These are phyloP conservation scores for Trichoderma gamsii DNA, from an alignment of 495 filamentous ascomycete genomes.

Conservation along the genomic window DNA sequence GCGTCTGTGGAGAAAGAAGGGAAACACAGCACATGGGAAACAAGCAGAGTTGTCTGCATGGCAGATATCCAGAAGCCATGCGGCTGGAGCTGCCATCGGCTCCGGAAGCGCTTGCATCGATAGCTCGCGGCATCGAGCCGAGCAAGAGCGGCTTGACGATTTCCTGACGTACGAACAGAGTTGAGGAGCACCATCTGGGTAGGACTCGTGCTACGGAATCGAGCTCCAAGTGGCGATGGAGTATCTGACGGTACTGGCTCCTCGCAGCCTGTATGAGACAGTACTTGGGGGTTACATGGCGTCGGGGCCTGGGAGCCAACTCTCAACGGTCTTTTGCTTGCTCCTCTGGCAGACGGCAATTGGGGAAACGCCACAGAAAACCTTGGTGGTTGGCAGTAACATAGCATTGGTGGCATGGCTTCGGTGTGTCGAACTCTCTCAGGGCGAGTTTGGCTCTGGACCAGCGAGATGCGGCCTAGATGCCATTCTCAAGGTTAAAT, in stretches of 20 bases:
- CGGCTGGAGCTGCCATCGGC: background rate
- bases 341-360: background rate
- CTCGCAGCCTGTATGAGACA: background rate
- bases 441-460: background rate
- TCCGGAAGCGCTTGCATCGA: conserved; percentile 12
- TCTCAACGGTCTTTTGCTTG: background rate
- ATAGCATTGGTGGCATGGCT: background rate
- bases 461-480: background rate
- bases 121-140: background rate
- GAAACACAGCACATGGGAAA: background rate
- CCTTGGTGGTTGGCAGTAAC: background rate
- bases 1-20: conserved; percentile 4
- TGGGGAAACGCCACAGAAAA: conserved; percentile 1
- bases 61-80: background rate
- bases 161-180: background rate
- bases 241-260: background rate
- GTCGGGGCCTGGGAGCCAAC: background rate
- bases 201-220: background rate
- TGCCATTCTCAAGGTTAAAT: background rate
- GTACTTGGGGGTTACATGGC: background rate
- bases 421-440: background rate
- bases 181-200: background rate
- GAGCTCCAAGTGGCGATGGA: background rate
- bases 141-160: background rate
- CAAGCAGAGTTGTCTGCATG: background rate